Conservation (phyloP, 164 flowering plant species). For the Sedum album region DNA sequence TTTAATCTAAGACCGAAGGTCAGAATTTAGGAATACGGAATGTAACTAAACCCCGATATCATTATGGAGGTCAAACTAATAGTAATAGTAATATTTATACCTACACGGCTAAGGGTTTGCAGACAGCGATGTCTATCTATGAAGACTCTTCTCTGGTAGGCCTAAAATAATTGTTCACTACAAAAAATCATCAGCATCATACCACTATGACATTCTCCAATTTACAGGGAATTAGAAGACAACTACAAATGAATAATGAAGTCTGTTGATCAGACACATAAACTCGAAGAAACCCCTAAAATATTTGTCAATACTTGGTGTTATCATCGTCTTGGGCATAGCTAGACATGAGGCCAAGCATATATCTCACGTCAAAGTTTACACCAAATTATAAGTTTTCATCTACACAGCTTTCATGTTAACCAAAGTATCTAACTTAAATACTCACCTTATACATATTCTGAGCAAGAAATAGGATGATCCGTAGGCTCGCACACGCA, state of each 20-base stretch:
- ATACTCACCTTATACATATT: conserved; percentile 66
- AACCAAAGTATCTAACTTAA: not conserved
- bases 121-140: not conserved
- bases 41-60: not conserved
- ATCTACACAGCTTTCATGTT: not conserved
- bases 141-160: not conserved
- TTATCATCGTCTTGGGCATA: not conserved
- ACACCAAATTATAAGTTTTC: not conserved
- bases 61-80: not conserved
- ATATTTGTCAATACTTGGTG: not conserved
- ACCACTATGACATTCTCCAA: no score
- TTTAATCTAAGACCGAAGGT: not conserved
- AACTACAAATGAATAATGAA: not conserved
- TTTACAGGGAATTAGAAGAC: not conserved
- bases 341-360: not conserved
- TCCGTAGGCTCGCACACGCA: conserved; percentile 85
- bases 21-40: not conserved
- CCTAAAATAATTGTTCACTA: no score
- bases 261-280: not conserved
- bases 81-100: no score
- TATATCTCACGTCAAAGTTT: not conserved
- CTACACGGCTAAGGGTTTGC: not conserved
- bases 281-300: not conserved
- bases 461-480: conserved; percentile 78
- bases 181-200: no score